phyloP scores from a whole-genome alignment of 805 yeast species.

The Sungouiella thailandica region DNA sequence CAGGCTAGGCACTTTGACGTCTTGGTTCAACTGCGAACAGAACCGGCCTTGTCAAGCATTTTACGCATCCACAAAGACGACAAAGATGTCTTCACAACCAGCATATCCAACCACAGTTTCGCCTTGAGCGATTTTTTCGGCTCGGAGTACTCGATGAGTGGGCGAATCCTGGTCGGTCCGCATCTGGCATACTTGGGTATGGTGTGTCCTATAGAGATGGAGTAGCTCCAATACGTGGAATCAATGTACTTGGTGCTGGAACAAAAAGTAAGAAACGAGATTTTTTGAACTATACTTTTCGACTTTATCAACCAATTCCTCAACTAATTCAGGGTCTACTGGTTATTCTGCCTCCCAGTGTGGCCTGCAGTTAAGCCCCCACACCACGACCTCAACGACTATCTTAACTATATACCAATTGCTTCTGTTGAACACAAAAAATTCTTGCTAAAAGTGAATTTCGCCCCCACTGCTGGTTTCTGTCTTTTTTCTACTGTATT shows the following conservation, averaged over 20 bases:
- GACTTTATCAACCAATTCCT: too few relatives aligned
- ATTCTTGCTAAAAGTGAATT: too few relatives aligned
- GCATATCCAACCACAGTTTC: slow-evolving; percentile 28
- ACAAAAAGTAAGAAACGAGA: too few relatives aligned
- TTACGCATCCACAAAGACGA: slow-evolving; percentile 29
- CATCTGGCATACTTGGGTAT: slow-evolving; percentile 19
- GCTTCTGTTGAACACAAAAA: too few relatives aligned
- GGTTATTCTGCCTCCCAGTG: too few relatives aligned
- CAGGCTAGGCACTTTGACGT: slow-evolving; percentile 28
- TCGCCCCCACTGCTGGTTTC: too few relatives aligned
- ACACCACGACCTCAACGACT: too few relatives aligned
- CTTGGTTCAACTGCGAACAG: slow-evolving; percentile 11
- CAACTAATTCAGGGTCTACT: too few relatives aligned
- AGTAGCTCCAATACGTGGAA: background rate
- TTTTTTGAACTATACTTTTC: too few relatives aligned
- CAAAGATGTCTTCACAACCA: slow-evolving; percentile 22
- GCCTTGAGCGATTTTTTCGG: slow-evolving; percentile 23
- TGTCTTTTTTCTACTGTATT: too few relatives aligned
- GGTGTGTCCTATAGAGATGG: background rate
- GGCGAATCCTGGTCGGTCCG: slow-evolving; percentile 14
- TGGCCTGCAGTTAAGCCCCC: too few relatives aligned
- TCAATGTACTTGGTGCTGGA: background rate
- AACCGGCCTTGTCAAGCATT: slow-evolving; percentile 14
- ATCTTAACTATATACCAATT: too few relatives aligned
- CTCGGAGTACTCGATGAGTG: slow-evolving; percentile 13